Evolutionary conservation across 805 yeast genomes (phyloP), one percentile per base, ranked within the genome.

Genomic region (Yarrowia deformans): DNA sequence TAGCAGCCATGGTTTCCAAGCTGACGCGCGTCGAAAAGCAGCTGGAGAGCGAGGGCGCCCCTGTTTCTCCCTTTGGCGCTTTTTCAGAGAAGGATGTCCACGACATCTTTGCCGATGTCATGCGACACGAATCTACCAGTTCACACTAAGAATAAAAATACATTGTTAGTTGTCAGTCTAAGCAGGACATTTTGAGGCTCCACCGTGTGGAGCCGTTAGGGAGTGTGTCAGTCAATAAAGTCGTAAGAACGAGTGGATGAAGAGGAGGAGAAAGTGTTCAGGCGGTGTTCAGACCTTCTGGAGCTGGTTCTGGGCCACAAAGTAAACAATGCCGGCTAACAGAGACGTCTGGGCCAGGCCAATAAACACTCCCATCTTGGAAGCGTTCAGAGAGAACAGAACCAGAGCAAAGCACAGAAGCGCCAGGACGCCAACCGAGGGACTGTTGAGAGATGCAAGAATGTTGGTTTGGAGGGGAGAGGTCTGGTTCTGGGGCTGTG

Each of bases 111-210:
- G 29, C 4, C 29, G 29, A 4, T 23, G n/a, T n/a, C n/a, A n/a
- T n/a, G 29, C 29, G 29, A 4, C 29, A 23, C 29, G n/a, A n/a
- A 2, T 23, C 29, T 23, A 23, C 29, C 29, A 23, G 29, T 23
- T 23, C 29, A 23, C 37, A 34, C 37, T 34, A 3, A 8, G 2
- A 54, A 56, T 56, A 56, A 56, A 56, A 56, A 56, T 56, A 56
- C 63, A 56, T 55, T 56, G 63, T 56, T 56, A 56, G 63, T 55
- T 55, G 61, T 42, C 60, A 23, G 61, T 40, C 61, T 55, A 37
- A 13, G 23, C 37, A 37, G 54, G 48, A 40, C 63, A 10, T 56
- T 56, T 56, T 56, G 60, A 6, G 7, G 61, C 58, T 52, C 58
- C 10, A 16, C 46, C 18, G 32, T 8, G 14, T 19, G 60, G 50